A percentile compares a stretch with the other conserved stretches of the same genome.
phyloP scores from a whole-genome alignment of 176 grass and related monocot species.

The Oryza coarctata region DNA sequence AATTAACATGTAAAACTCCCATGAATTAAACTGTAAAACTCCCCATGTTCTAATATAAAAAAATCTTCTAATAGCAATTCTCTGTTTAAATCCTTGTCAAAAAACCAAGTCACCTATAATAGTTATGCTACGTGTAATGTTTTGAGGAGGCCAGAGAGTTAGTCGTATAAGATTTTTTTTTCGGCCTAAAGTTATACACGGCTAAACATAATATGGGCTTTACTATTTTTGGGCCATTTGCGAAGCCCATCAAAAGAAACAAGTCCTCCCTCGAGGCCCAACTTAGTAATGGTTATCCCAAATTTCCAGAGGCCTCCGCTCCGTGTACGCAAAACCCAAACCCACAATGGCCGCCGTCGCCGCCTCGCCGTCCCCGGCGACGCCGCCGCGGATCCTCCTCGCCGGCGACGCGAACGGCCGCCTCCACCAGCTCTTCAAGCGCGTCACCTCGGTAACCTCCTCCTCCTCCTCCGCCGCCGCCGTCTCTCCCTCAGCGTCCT shows the following conservation, averaged over 20 bases:
- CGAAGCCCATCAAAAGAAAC: not conserved
- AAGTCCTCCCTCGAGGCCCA: not conserved
- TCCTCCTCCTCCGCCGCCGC: not conserved
- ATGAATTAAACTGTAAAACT: no score
- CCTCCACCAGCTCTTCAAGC: constrained; percentile 87
- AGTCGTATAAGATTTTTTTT: no score
- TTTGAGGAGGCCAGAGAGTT: no score
- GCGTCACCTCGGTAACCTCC: constrained; percentile 57
- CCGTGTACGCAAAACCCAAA: not conserved
- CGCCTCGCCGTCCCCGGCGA: constrained; percentile 32
- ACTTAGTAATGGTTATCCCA: constrained; percentile 6
- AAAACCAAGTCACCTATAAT: no score
- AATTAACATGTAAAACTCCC: no score
- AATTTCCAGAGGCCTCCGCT: not conserved
- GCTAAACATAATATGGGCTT: not conserved
- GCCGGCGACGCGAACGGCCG: constrained; percentile 68
- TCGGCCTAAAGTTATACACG: no score
- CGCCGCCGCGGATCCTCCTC: constrained; percentile 72
- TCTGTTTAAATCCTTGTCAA: no score
- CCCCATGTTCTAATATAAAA: no score
- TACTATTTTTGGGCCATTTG: not conserved
- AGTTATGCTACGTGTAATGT: no score
- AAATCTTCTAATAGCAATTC: no score
- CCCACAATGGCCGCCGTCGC: constrained; percentile 46
- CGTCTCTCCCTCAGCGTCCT: not conserved